Evolutionary conservation across 495 filamentous ascomycete species (phyloP).

Genomic region (Pseudomonodictys pantanalensis): DNA sequence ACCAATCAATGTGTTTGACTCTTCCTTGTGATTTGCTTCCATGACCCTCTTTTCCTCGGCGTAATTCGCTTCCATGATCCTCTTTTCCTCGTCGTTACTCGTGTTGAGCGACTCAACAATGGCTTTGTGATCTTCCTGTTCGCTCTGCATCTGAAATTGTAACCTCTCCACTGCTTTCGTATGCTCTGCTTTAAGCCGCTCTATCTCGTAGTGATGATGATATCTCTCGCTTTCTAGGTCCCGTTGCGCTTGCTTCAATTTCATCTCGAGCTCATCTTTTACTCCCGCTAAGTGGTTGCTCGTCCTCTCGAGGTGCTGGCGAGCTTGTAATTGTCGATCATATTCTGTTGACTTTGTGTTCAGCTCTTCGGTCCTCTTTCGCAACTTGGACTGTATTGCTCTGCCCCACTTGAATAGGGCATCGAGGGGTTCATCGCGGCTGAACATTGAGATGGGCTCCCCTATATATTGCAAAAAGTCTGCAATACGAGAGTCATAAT

Average conservation of each 20-base stretch:
- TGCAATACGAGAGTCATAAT: background rate
- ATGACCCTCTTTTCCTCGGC: too few relatives aligned
- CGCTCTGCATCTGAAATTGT: background rate
- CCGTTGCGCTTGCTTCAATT: background rate
- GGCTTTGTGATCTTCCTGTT: background rate
- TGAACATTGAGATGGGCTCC: background rate
- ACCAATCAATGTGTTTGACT: conserved; percentile 25
- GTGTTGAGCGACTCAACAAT: background rate
- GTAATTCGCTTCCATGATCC: too few relatives aligned
- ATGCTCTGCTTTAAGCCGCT: background rate
- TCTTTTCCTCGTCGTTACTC: background rate
- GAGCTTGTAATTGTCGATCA: too few relatives aligned
- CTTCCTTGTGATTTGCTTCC: background rate
- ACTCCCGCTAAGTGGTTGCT: background rate
- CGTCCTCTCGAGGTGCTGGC: background rate
- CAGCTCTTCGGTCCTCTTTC: background rate
- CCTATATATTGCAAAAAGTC: background rate
- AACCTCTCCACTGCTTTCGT: background rate
- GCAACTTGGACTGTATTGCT: background rate
- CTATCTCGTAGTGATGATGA: background rate
- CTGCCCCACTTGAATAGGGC: background rate
- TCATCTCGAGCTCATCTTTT: background rate
- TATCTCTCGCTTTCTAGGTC: background rate
- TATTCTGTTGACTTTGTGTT: background rate
- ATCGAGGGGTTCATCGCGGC: background rate